phyloP scores from a whole-genome alignment of 768 basidiomycete genomes.

The Boletellus ananiceps region DNA sequence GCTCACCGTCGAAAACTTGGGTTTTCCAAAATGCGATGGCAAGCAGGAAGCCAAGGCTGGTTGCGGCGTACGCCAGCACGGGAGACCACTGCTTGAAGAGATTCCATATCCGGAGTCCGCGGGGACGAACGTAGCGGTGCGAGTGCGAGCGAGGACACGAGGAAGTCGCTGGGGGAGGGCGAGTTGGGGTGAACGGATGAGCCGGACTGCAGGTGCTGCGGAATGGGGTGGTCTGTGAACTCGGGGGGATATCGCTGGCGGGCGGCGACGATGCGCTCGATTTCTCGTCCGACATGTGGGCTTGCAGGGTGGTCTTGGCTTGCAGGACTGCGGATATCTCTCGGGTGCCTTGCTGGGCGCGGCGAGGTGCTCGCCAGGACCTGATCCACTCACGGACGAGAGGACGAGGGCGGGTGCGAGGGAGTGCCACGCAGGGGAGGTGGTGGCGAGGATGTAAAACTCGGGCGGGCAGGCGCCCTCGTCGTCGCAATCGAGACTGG shows the following conservation, averaged over 20 bases:
- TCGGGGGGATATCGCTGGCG: constrained; percentile 20
- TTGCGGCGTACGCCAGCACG: constrained; percentile 69
- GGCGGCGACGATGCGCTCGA: not conserved
- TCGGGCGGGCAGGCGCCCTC: no score
- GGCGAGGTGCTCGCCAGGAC: no score
- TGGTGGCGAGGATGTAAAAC: no score
- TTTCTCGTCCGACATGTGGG: constrained; percentile 25
- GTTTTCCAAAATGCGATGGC: constrained; percentile 82
- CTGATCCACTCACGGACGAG: no score
- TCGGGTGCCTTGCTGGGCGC: no score
- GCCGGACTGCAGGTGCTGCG: constrained; percentile 11
- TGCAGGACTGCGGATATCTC: no score
- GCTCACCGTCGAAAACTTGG: constrained; percentile 78
- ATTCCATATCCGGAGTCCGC: constrained; percentile 50
- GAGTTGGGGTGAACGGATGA: constrained; percentile 22
- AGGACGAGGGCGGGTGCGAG: no score
- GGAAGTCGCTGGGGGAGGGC: constrained; percentile 11
- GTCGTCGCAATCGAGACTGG: not conserved
- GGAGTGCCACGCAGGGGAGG: no score
- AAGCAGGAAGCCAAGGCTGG: constrained; percentile 70
- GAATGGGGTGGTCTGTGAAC: constrained; percentile 9
- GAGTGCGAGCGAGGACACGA: constrained; percentile 19
- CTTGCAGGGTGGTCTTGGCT: not conserved
- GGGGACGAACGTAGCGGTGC: constrained; percentile 40
- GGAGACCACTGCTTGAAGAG: constrained; percentile 74